Conservation (phyloP, 1,284 basidiomycete species). For the Heterobasidion parviporum region DNA sequence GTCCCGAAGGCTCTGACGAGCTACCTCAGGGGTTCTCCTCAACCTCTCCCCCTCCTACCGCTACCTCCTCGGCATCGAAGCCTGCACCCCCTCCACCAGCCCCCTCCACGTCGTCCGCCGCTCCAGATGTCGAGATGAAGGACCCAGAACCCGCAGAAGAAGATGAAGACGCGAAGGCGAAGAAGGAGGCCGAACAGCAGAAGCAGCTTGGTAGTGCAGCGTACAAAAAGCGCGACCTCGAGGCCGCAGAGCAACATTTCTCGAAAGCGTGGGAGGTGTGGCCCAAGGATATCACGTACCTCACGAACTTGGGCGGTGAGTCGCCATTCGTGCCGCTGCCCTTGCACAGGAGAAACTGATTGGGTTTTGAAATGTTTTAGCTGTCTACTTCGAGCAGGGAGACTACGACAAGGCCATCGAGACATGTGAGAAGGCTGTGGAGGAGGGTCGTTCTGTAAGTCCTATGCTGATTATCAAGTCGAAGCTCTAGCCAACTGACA, state of each 20-base stretch:
- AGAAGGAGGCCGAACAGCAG: conserved; percentile 67
- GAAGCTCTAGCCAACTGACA: too few species aligned
- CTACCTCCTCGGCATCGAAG: conserved; percentile 27
- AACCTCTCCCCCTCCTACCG: conserved; percentile 24
- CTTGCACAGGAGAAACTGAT: neutral
- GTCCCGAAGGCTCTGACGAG: conserved; percentile 82
- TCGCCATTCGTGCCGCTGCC: conserved; percentile 4
- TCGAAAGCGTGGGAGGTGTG: conserved; percentile 88
- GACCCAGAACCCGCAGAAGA: conserved; percentile 60
- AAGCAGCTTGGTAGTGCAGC: conserved; percentile 76
- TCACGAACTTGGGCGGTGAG: conserved; percentile 83
- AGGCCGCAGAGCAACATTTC: conserved; percentile 66
- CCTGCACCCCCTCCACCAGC: conserved; percentile 30
- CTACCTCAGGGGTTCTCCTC: conserved; percentile 51
- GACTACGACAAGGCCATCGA: conserved; percentile 90
- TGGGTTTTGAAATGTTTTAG: conserved; percentile 27
- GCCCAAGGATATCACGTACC: conserved; percentile 91
- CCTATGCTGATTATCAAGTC: neutral
- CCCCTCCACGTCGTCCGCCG: conserved; percentile 15
- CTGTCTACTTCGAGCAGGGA: conserved; percentile 90
- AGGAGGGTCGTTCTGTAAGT: conserved; percentile 76
- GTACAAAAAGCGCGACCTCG: conserved; percentile 84
- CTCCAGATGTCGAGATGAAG: conserved; percentile 36
- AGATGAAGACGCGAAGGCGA: conserved; percentile 58
- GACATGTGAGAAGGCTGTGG: conserved; percentile 89